phyloP scores from a whole-genome alignment of 257 asterid genomes.

The Solanum boliviense region DNA sequence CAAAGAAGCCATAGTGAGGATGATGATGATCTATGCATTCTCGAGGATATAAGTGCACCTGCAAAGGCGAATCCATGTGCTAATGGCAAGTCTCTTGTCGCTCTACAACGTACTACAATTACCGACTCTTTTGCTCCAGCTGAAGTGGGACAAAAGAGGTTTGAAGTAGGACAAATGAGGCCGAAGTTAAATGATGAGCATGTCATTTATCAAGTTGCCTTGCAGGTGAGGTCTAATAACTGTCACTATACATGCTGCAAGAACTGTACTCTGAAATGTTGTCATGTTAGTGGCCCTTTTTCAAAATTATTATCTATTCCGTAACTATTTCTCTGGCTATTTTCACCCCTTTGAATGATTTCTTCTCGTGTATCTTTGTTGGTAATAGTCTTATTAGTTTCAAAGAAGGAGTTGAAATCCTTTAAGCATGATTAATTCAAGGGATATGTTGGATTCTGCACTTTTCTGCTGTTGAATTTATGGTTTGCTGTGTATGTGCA shows the following conservation, averaged over 20 bases:
- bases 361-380: neutral
- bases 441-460: neutral
- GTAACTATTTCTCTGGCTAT: neutral
- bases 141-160: constrained; percentile 12
- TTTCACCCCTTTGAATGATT: neutral
- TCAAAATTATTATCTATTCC: neutral
- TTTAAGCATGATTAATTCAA: neutral
- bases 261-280: neutral
- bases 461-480: neutral
- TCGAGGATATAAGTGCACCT: constrained; percentile 69
- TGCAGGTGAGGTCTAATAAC: constrained; percentile 40
- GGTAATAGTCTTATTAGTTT: neutral
- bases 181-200: constrained; percentile 54
- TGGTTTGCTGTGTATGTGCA: neutral
- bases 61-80: constrained; percentile 20
- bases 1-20: constrained; percentile 26
- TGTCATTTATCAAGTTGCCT: constrained; percentile 54
- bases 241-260: neutral
- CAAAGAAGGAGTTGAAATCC: neutral
- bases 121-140: constrained; percentile 26
- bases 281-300: neutral
- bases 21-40: constrained; percentile 59
- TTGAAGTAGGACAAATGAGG: constrained; percentile 33
- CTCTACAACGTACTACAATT: constrained; percentile 19
- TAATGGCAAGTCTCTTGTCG: constrained; percentile 24